Evolutionary conservation across 1,284 basidiomycete genomes (phyloP), one percentile per base, ranked within the genome.

Genomic region (Ceratobasidium sp.): DNA sequence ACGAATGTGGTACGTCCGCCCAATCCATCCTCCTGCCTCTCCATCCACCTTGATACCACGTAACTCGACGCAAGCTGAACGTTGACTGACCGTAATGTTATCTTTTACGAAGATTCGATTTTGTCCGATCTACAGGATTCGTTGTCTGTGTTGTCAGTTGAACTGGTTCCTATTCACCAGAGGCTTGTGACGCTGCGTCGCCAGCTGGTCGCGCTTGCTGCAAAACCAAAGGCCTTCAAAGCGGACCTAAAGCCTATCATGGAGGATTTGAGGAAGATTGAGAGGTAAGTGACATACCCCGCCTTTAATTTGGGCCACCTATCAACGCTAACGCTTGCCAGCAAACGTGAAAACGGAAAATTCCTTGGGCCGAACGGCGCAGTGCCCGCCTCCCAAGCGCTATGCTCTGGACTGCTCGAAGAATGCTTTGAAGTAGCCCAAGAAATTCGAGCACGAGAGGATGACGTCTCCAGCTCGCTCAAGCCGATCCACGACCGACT

Each of bases 381-480:
- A 53, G 93, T 98, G 0, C 96, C 97, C 14, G 89, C 93, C 57
- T 97, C 96, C 8, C 97, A 98, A 82, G 94, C 94, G 1, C 83
- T 93, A n/a, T 93, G 93, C 79, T 91, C 91, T 0, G 97, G 97
- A 1, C 85, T 99, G 36, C 86, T 99, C 14, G 97, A 99, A 83
- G 95, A 97, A 80, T 98, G 96, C 82, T 99, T 99, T 82, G 97
- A 99, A 75, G 94, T 99, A 76, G 88, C 91, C 54, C 96, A 99
- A 83, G 97, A 99, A 82, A 96, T 99, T 84, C 93, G 94, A 78
- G 96, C 97, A 2, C 89, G 95, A 77, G 95, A 98, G 79, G 95
- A 97, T 56, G 90, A 96, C 79, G 95, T 98, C 51, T 87, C 94
- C 11, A 89, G 91, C 33, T 93, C 93, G 5, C 87, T 99, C 74